Conservation (phyloP, 176 grass and related monocot species). For the Triticum dicoccoides region DNA sequence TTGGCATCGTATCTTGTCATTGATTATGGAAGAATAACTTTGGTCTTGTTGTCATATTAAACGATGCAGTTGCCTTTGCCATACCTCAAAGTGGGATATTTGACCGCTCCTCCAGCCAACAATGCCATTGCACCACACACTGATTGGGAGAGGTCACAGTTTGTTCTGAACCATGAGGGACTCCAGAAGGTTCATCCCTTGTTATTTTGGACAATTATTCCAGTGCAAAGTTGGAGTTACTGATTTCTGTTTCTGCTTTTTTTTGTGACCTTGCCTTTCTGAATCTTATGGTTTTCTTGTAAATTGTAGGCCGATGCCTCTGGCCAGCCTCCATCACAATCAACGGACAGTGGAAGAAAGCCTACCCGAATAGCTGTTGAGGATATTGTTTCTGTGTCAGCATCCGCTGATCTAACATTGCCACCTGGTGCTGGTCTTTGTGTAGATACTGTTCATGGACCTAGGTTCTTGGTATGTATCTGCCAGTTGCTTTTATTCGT, state of each 20-base stretch:
- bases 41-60: background rate
- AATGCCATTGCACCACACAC: slow-evolving; percentile 77
- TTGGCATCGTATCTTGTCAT: background rate
- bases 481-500: slow-evolving; percentile 11
- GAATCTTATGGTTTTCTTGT: slow-evolving; percentile 10
- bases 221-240: slow-evolving; percentile 9
- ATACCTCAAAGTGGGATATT: slow-evolving; percentile 94
- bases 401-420: slow-evolving; percentile 82
- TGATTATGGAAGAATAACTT: background rate
- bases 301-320: slow-evolving; percentile 54
- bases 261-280: background rate
- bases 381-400: slow-evolving; percentile 77
- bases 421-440: slow-evolving; percentile 86
- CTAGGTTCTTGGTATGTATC: slow-evolving; percentile 68
- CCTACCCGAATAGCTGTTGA: slow-evolving; percentile 66
- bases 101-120: slow-evolving; percentile 74
- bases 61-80: slow-evolving; percentile 84
- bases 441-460: slow-evolving; percentile 78
- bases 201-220: background rate
- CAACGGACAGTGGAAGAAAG: slow-evolving; percentile 47
- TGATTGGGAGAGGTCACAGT: slow-evolving; percentile 88
- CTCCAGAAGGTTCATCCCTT: slow-evolving; percentile 74
- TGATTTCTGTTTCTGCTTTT: background rate
- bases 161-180: slow-evolving; percentile 90
- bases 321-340: slow-evolving; percentile 54